Conservation (phyloP, 495 filamentous ascomycete genomes). For the Podospora australis region DNA sequence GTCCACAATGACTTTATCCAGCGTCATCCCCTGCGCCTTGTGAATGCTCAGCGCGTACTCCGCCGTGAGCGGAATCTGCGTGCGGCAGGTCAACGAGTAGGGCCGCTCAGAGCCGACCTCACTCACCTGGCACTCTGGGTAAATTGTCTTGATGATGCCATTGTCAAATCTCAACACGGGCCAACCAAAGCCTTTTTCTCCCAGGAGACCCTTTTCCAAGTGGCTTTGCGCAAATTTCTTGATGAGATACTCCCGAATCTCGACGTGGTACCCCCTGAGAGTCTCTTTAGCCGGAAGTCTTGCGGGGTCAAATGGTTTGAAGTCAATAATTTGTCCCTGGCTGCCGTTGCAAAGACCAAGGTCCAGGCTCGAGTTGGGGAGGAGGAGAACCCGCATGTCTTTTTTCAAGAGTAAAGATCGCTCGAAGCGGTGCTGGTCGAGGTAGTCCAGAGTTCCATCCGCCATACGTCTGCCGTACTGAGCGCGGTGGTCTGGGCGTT, state of each 20-base stretch:
- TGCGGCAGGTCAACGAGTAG: slow-evolving; percentile 64
- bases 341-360: slow-evolving; percentile 82
- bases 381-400: slow-evolving; percentile 87
- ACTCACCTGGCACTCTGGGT: slow-evolving; percentile 41
- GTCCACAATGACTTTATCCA: slow-evolving; percentile 87
- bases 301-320: slow-evolving; percentile 57
- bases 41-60: slow-evolving; percentile 95
- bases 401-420: slow-evolving; percentile 64
- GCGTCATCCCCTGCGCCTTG: slow-evolving; percentile 89
- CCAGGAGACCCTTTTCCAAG: neutral
- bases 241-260: slow-evolving; percentile 30
- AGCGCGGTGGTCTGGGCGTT: slow-evolving; percentile 56
- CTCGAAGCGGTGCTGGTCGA: slow-evolving; percentile 46
- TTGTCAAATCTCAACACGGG: slow-evolving; percentile 70
- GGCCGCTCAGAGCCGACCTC: slow-evolving; percentile 40
- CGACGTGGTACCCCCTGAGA: slow-evolving; percentile 11
- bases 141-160: slow-evolving; percentile 32
- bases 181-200: slow-evolving; percentile 39
- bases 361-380: slow-evolving; percentile 76
- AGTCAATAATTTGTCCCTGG: slow-evolving; percentile 72
- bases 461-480: neutral
- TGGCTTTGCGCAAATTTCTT: slow-evolving; percentile 22
- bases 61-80: slow-evolving; percentile 75
- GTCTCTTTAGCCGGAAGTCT: slow-evolving; percentile 32
- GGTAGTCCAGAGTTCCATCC: neutral